A percentile compares a stretch with the other conserved stretches of the same genome.
phyloP scores from a whole-genome alignment of 805 yeast genomes.

The Candida broadrunensis region DNA sequence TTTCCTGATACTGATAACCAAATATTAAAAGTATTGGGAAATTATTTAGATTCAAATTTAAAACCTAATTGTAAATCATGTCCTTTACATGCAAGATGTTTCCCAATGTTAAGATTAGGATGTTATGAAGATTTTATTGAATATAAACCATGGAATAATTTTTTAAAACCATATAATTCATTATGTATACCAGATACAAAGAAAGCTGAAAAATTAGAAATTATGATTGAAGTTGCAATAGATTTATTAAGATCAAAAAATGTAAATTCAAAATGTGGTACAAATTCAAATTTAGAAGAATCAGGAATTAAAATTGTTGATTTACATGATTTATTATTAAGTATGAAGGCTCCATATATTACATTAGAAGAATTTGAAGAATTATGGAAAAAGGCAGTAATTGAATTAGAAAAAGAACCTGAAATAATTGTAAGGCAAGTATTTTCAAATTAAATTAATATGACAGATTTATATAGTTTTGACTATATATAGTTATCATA shows the following conservation, averaged over 20 bases:
- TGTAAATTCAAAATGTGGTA: conserved; percentile 62
- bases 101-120: conserved; percentile 51
- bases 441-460: background rate
- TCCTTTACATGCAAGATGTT: conserved; percentile 80
- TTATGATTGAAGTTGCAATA: conserved; percentile 64
- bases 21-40: conserved; percentile 38
- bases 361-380: conserved; percentile 67
- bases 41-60: conserved; percentile 39
- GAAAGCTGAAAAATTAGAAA: conserved; percentile 63
- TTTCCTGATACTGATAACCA: conserved; percentile 26
- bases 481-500: background rate
- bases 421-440: conserved; percentile 80
- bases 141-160: conserved; percentile 55
- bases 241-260: conserved; percentile 64
- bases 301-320: conserved; percentile 53
- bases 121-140: conserved; percentile 70
- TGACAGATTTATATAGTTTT: conserved; percentile 2
- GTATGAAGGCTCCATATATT: conserved; percentile 45
- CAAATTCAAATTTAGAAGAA: conserved; percentile 35
- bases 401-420: conserved; percentile 61
- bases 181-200: conserved; percentile 72
- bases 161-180: conserved; percentile 48
- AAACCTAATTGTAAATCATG: conserved; percentile 72
- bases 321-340: conserved; percentile 49
- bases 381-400: conserved; percentile 65